phyloP scores from a whole-genome alignment of 495 filamentous ascomycete species.

The Penicillium diatomitis region DNA sequence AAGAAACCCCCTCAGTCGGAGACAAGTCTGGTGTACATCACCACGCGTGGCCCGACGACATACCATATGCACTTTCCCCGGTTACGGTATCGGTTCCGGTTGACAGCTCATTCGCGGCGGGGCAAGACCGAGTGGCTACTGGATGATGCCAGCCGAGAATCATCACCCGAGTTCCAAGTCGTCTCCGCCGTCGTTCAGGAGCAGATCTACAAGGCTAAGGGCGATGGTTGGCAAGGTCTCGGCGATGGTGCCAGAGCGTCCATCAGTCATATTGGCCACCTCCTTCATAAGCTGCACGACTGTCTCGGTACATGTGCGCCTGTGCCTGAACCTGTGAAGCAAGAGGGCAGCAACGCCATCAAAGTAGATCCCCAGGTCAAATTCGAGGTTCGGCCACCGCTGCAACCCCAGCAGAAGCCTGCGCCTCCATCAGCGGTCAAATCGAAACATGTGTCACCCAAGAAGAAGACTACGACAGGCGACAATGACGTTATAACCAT shows the following conservation, averaged over 20 bases:
- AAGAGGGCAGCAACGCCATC: not conserved
- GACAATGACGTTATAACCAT: conserved; percentile 32
- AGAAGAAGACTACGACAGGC: conserved; percentile 4
- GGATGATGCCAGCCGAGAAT: conserved; percentile 19
- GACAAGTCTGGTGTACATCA: conserved; percentile 26
- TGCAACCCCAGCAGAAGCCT: not conserved
- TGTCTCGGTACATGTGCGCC: conserved; percentile 16
- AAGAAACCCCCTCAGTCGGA: conserved; percentile 14
- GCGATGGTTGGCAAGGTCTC: conserved; percentile 42
- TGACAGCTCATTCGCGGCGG: conserved; percentile 22
- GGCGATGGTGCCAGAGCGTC: conserved; percentile 35
- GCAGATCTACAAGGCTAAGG: conserved; percentile 33
- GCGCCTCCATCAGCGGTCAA: not conserved
- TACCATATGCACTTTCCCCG: conserved; percentile 35
- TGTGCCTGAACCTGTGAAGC: not conserved
- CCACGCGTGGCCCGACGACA: conserved; percentile 32
- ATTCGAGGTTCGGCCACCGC: not conserved
- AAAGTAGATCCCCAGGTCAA: not conserved
- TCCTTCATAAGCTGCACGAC: conserved; percentile 27
- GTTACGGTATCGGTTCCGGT: conserved; percentile 27
- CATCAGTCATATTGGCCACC: conserved; percentile 30
- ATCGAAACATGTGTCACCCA: conserved; percentile 4
- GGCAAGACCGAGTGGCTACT: conserved; percentile 34
- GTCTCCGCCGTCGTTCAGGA: conserved; percentile 17
- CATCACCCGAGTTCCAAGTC: conserved; percentile 7